Evolutionary conservation across 129 eudicot genomes (phyloP).

Genomic region (Scalesia atractyloides): DNA sequence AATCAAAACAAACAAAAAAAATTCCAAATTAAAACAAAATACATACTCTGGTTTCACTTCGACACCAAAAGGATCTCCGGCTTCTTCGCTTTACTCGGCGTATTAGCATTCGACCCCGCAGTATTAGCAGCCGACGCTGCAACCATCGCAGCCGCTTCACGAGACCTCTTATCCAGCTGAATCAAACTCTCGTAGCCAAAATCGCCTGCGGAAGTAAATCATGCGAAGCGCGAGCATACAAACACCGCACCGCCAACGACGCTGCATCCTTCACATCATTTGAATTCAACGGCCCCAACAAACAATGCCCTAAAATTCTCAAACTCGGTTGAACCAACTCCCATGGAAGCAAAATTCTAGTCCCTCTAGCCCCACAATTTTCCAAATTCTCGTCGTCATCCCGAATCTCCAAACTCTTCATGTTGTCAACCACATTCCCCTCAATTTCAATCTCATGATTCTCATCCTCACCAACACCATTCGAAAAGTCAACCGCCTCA

Average conservation of each 20-base stretch:
- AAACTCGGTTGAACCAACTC: slow-evolving; percentile 70
- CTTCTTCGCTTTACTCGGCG: slow-evolving; percentile 88
- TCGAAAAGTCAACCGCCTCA: slow-evolving; percentile 19
- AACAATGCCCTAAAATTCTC: slow-evolving; percentile 86
- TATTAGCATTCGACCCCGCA: slow-evolving; percentile 63
- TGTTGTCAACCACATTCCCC: slow-evolving; percentile 40
- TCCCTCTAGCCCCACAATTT: slow-evolving; percentile 27
- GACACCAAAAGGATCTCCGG: slow-evolving; percentile 92
- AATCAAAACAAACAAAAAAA: slow-evolving; percentile 19
- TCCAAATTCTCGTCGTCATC: slow-evolving; percentile 28
- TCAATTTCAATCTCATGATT: slow-evolving; percentile 27
- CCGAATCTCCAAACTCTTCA: slow-evolving; percentile 42
- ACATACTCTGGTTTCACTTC: slow-evolving; percentile 56
- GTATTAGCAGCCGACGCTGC: slow-evolving; percentile 40
- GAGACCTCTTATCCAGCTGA: slow-evolving; percentile 73
- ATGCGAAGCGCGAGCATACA: slow-evolving; percentile 90
- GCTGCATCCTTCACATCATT: slow-evolving; percentile 80
- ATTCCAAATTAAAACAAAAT: slow-evolving; percentile 16
- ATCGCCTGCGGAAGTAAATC: slow-evolving; percentile 90
- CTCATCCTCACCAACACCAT: slow-evolving; percentile 30
- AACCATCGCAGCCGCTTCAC: slow-evolving; percentile 54
- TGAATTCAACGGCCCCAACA: slow-evolving; percentile 68
- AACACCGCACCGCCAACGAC: slow-evolving; percentile 62
- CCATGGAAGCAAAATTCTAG: slow-evolving; percentile 74
- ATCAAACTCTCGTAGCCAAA: slow-evolving; percentile 83